These are phyloP conservation scores for Chlamydomonas applanata DNA, from an alignment of 139 green algal species.

Conservation along the genomic window DNA sequence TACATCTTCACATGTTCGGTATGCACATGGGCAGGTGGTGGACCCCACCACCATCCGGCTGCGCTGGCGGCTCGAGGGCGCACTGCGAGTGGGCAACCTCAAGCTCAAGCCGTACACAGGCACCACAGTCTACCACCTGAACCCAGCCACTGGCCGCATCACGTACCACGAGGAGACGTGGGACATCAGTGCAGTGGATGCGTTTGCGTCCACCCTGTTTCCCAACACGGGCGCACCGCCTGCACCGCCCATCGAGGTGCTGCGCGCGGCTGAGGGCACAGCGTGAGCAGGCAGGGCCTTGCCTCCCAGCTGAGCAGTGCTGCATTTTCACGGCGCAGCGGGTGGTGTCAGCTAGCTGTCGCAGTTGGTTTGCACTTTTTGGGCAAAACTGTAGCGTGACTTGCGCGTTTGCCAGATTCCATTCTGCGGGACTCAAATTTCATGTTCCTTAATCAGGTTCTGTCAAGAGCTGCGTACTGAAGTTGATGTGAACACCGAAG, in stretches of 20 bases:
- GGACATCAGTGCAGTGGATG: conserved; percentile 52
- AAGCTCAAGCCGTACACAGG: conserved; percentile 61
- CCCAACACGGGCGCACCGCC: conserved; percentile 20
- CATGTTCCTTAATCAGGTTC: no score
- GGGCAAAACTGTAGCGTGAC: no score
- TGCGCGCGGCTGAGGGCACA: not conserved
- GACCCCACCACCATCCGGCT: conserved; percentile 13
- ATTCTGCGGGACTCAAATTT: no score
- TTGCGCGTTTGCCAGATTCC: no score
- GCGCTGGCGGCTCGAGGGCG: conserved; percentile 46
- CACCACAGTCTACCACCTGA: conserved; percentile 9
- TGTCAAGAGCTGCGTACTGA: no score
- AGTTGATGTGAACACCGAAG: no score
- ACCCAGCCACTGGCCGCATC: conserved; percentile 28
- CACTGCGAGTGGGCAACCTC: conserved; percentile 33
- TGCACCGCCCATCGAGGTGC: conserved; percentile 9
- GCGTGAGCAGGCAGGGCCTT: no score
- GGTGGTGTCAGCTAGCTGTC: no score
- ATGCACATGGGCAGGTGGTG: not conserved
- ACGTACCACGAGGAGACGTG: conserved; percentile 46
- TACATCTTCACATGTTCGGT: no score
- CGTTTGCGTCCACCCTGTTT: conserved; percentile 31
- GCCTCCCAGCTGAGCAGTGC: no score
- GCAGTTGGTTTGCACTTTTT: no score
- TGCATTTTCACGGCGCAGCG: no score